These are phyloP conservation scores for Sporothrix schenckii DNA, from an alignment of 2,329 filamentous ascomycete genomes.

Conservation along the genomic window DNA sequence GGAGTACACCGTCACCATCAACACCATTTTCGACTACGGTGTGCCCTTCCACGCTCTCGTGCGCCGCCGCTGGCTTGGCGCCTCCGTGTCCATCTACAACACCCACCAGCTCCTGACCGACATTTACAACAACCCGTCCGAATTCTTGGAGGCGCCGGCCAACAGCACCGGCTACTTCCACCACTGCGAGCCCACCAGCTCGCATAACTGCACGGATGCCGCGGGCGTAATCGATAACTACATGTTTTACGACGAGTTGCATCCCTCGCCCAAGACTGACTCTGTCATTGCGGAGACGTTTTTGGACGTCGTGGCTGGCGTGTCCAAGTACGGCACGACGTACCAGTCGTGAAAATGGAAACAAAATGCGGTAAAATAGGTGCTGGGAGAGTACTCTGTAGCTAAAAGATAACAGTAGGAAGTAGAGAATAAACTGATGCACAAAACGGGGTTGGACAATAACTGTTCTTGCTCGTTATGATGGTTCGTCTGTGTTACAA, in stretches of 20 bases:
- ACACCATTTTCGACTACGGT: slow-evolving; percentile 55
- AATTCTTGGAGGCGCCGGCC: slow-evolving; percentile 65
- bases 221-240: slow-evolving; percentile 59
- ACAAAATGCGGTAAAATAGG: slow-evolving; percentile 15
- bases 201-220: slow-evolving; percentile 45
- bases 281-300: slow-evolving; percentile 42
- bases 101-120: slow-evolving; percentile 66
- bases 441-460: background rate
- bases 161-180: slow-evolving; percentile 64
- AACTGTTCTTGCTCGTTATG: background rate
- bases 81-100: slow-evolving; percentile 68
- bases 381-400: background rate
- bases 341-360: slow-evolving; percentile 17
- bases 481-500: background rate
- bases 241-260: slow-evolving; percentile 73
- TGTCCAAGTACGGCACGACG: slow-evolving; percentile 47
- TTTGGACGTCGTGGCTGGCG: slow-evolving; percentile 46
- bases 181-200: slow-evolving; percentile 50
- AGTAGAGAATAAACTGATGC: background rate
- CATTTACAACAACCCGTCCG: slow-evolving; percentile 62
- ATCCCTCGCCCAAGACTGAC: slow-evolving; percentile 65
- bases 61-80: slow-evolving; percentile 57
- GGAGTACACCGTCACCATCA: slow-evolving; percentile 55
- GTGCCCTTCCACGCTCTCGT: slow-evolving; percentile 52
- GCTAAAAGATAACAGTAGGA: background rate